phyloP scores from a whole-genome alignment of 768 basidiomycete genomes.

The Collybia nuda region DNA sequence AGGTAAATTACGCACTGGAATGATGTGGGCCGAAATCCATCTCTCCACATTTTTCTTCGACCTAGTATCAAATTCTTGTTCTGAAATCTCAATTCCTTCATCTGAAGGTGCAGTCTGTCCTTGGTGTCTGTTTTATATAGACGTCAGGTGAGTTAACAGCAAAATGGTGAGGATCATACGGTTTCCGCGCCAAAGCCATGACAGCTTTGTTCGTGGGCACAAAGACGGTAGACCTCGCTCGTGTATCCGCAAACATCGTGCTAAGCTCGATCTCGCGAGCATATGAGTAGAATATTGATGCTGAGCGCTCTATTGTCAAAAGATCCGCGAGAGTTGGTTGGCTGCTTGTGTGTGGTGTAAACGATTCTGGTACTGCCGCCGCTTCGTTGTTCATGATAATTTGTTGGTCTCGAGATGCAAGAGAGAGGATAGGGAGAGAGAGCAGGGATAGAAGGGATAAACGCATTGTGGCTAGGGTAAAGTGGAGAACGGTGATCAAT shows the following conservation, averaged over 20 bases:
- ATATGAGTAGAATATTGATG: conserved; percentile 85
- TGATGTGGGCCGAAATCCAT: conserved; percentile 83
- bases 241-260: conserved; percentile 39
- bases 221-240: conserved; percentile 56
- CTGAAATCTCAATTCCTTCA: conserved; percentile 55
- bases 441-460: conserved; percentile 28
- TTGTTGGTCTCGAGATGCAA: conserved; percentile 33
- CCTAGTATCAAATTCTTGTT: conserved; percentile 60
- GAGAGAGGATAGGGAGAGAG: conserved; percentile 26
- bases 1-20: conserved; percentile 52
- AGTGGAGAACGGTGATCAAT: too few relatives aligned
- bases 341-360: conserved; percentile 36
- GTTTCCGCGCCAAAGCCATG: conserved; percentile 77
- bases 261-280: conserved; percentile 72
- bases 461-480: conserved; percentile 25
- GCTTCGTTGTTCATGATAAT: conserved; percentile 23
- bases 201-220: conserved; percentile 89
- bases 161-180: conserved; percentile 50
- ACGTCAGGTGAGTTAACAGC: background rate
- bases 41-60: conserved; percentile 69
- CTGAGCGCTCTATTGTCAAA: conserved; percentile 71
- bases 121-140: conserved; percentile 52
- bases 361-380: conserved; percentile 6
- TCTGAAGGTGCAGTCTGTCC: conserved; percentile 36
- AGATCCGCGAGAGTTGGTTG: conserved; percentile 70